Conservation (phyloP, 441 rosid species). For the Geranium incanum region DNA sequence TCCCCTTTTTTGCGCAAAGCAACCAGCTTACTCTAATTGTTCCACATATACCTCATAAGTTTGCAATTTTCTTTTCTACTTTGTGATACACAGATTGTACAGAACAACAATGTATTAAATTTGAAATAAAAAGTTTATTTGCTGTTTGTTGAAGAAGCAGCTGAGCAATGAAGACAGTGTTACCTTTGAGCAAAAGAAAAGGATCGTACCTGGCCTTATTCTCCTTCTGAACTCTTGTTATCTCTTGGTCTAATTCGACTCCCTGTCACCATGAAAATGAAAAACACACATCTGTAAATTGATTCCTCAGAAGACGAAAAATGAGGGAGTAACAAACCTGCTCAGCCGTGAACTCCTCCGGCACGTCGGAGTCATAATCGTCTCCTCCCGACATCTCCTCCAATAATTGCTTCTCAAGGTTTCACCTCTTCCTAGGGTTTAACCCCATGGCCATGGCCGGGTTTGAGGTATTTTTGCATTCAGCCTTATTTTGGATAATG, state of each 20-base stretch:
- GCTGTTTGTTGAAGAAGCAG: neutral
- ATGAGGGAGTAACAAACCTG: slow-evolving; percentile 40
- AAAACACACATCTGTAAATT: neutral
- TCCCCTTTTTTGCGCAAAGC: neutral
- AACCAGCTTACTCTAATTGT: neutral
- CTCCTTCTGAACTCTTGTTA: slow-evolving; percentile 53
- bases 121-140: neutral
- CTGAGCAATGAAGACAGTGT: neutral
- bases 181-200: neutral
- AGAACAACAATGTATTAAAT: neutral
- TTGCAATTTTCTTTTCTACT: neutral
- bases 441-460: neutral
- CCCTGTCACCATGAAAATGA: slow-evolving; percentile 36
- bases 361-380: slow-evolving; percentile 57
- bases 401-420: neutral
- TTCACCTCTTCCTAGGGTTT: neutral
- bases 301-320: neutral
- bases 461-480: too few relatives aligned
- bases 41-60: neutral
- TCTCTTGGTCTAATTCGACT: slow-evolving; percentile 43
- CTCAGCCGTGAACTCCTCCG: slow-evolving; percentile 70
- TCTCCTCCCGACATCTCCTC: slow-evolving; percentile 35
- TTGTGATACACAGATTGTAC: neutral
- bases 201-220: slow-evolving; percentile 49
- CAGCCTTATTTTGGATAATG: neutral